Conservation (phyloP, 1,284 basidiomycete genomes). For the Phellinidium pouzarii region DNA sequence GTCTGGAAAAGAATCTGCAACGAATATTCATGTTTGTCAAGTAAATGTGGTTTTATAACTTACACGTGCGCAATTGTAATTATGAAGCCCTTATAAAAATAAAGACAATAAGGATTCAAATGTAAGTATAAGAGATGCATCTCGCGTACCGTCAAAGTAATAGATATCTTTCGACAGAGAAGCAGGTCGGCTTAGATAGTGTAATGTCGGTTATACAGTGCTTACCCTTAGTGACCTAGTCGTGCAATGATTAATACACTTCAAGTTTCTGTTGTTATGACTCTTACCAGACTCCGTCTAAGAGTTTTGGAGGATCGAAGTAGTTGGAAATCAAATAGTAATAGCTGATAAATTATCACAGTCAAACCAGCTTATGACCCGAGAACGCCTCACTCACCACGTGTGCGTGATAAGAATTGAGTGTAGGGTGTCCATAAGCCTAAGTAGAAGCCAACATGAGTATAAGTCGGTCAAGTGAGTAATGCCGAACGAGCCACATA, state of each 20-base stretch:
- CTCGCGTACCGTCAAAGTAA: slow-evolving; percentile 8
- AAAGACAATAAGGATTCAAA: too few relatives aligned
- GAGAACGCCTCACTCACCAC: not conserved
- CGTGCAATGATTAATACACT: not conserved
- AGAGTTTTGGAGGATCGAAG: slow-evolving; percentile 4
- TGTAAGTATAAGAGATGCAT: not conserved
- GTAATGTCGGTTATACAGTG: too few relatives aligned
- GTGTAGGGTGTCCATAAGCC: slow-evolving; percentile 8
- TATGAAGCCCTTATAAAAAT: slow-evolving; percentile 8
- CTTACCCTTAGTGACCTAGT: slow-evolving; percentile 7
- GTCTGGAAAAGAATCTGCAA: slow-evolving; percentile 8
- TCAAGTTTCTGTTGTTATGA: too few relatives aligned
- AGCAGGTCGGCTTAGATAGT: too few relatives aligned
- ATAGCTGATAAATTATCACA: not conserved
- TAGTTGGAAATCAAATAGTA: slow-evolving; percentile 10
- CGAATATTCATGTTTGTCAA: not conserved
- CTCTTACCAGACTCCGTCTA: slow-evolving; percentile 11
- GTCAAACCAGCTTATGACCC: not conserved
- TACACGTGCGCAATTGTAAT: slow-evolving; percentile 7
- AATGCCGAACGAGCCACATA: not conserved
- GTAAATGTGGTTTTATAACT: not conserved
- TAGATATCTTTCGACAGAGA: slow-evolving; percentile 14
- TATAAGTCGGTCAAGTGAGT: not conserved
- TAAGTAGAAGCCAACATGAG: not conserved
- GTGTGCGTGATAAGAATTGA: slow-evolving; percentile 10